Evolutionary conservation across 2,329 filamentous ascomycete genomes (phyloP), one percentile per base, ranked within the genome.

Genomic region (Fusarium pseudocircinatum): DNA sequence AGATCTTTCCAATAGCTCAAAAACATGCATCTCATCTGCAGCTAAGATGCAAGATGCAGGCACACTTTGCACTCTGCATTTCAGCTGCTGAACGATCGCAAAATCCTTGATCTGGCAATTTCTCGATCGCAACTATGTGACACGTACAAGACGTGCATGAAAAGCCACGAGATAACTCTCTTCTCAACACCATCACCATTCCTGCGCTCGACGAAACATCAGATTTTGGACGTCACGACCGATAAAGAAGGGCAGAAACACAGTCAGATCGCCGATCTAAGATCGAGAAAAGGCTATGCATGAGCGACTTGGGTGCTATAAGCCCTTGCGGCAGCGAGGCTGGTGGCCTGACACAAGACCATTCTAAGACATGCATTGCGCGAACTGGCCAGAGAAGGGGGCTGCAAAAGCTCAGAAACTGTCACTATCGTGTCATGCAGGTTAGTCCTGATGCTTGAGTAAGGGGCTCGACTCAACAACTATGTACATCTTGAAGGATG

Each of bases 301-400:
- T 65, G 60, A 66, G 56, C 37, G 32, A 36, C 32, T 40, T 50
- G 44, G 58, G 32, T 46, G 54, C 62, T 50, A 52, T 58, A 47
- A 68, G 66, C 52, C 62, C 67, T 54, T 63, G 36, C 34, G 39
- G 47, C 52, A 60, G 52, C 46, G 46, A 58, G 52, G 58, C 50
- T 54, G 54, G 43, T 56, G 53, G 62, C 46, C 53, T 74, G 62
- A 46, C 57, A 60, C 47, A 44, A 56, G 54, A 53, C 65, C 13
- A 54, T 60, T 60, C 57, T 32, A 61, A 74, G 72, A 74, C 72
- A 74, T 59, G 54, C 50, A 46, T 54, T 18, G 39, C 24, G 39
- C 34, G 60, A 67, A 67, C 57, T 64, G 44, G 58, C 59, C 49
- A 75, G 64, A 52, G 46, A 72, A 60, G 60, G 60, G 60, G 57